These are phyloP conservation scores for Somion occarium DNA, from an alignment of 1,284 basidiomycete species.

Conservation along the genomic window DNA sequence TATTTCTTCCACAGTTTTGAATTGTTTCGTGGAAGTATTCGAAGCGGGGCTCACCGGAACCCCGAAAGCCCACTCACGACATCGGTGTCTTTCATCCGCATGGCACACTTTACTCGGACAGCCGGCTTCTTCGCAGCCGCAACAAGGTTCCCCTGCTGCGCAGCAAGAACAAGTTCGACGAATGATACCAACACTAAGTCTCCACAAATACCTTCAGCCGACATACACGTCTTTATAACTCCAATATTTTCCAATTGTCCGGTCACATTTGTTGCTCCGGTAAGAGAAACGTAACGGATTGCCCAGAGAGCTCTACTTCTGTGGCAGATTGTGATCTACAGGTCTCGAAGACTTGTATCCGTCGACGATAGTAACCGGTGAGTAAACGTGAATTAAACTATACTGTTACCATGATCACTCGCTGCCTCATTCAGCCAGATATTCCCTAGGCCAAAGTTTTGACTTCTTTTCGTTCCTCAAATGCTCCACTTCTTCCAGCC, in stretches of 20 bases:
- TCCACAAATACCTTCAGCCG: not conserved
- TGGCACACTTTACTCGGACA: constrained; percentile 21
- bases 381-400: constrained; percentile 6
- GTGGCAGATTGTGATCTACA: constrained; percentile 1
- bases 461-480: not conserved
- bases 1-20: not conserved
- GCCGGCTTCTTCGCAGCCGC: not conserved
- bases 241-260: not conserved
- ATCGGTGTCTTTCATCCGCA: constrained; percentile 31
- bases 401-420: not conserved
- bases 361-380: constrained; percentile 6
- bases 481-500: not conserved
- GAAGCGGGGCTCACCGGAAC: constrained; percentile 20
- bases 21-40: constrained; percentile 2
- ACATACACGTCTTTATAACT: not conserved
- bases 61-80: constrained; percentile 21
- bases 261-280: not conserved
- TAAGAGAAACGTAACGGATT: too few relatives aligned
- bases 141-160: constrained; percentile 1
- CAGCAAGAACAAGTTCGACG: not conserved
- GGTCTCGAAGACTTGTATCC: not conserved
- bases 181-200: not conserved
- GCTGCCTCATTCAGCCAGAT: constrained; percentile 1
- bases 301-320: too few relatives aligned
- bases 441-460: not conserved